A percentile compares a stretch with the other conserved stretches of the same genome.
Evolutionary conservation across 768 basidiomycete genomes (phyloP).

Genomic region (Paxillus rubicundulus): DNA sequence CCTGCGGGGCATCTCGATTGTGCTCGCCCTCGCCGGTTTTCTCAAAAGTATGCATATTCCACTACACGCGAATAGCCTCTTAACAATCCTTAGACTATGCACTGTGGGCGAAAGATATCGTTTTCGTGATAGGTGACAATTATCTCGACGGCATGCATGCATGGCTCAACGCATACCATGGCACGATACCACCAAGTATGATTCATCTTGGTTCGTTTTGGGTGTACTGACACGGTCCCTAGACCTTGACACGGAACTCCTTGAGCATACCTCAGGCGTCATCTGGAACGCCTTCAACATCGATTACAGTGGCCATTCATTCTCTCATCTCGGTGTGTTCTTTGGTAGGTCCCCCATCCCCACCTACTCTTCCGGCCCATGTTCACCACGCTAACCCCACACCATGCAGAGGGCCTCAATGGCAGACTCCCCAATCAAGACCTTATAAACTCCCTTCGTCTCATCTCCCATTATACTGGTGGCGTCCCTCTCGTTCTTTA

Average conservation of each 20-base stretch:
- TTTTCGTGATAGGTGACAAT: slow-evolving; percentile 87
- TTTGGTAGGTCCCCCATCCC: slow-evolving; percentile 58
- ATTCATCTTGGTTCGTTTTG: neutral
- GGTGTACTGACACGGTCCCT: neutral
- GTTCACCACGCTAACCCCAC: neutral
- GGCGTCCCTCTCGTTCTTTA: slow-evolving; percentile 80
- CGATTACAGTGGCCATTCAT: slow-evolving; percentile 96
- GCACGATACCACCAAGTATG: slow-evolving; percentile 61
- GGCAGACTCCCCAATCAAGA: slow-evolving; percentile 97
- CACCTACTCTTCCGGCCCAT: neutral
- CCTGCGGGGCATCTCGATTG: slow-evolving; percentile 80
- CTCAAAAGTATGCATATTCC: slow-evolving; percentile 60
- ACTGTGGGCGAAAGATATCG: slow-evolving; percentile 92
- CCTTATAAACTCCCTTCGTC: slow-evolving; percentile 75
- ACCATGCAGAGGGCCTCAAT: slow-evolving; percentile 80
- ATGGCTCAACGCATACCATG: slow-evolving; percentile 86
- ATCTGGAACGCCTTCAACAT: slow-evolving; percentile 95
- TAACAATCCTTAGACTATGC: slow-evolving; percentile 59
- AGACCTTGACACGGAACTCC: slow-evolving; percentile 67
- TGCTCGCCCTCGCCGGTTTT: slow-evolving; percentile 81
- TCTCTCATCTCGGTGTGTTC: slow-evolving; percentile 93
- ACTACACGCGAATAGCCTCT: neutral
- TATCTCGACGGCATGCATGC: slow-evolving; percentile 91
- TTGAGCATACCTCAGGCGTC: slow-evolving; percentile 73
- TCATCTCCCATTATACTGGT: slow-evolving; percentile 69